Evolutionary conservation across 1,284 basidiomycete genomes (phyloP), one percentile per base, ranked within the genome.

Genomic region (Trametes polyzona): DNA sequence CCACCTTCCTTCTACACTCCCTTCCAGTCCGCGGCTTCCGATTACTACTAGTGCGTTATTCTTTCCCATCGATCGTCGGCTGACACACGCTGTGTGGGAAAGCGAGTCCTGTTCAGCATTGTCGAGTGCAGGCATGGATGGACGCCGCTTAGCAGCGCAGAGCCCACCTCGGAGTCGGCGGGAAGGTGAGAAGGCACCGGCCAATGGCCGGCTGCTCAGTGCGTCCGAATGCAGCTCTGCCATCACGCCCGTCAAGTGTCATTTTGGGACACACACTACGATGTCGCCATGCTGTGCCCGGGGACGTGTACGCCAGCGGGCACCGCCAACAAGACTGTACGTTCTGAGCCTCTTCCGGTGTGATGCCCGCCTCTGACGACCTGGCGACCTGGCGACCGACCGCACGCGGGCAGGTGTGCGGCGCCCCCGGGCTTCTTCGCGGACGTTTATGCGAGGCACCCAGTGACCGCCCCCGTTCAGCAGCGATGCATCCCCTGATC

Each of bases 61-160:
- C 43, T 27, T 58, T 62, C 60, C 60, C 60, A 62, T 62, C 60
- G 60, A 62, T 62, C 57, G 54, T 35, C 41, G 52, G 60, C 58
- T 62, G 55, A 58, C 60, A 47, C 47, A 47, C 55, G 47, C 41
- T 14, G 51, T 62, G 60, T 62, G 60, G 57, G 60, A 58, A 57
- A 21, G 26, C 40, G 36, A 37, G 47, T 27, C 57, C 40, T 24
- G 41, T 48, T 30, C 59, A 42, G 36, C 54, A 33, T 29, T 43
- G 40, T 51, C 26, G 39, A 47, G 40, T 44, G 57, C 47, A 56
- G 47, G 53, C 47, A 47, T 53, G 57, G 53, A 41, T 19, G 42
- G 19, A 23, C 39, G 14, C 44, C 30, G 30, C 21, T 14, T 33
- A 41, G 32, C 57, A 35, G 54, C 48, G 47, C 33, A 44, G 53